A percentile compares a stretch with the other conserved stretches of the same genome.
Evolutionary conservation across 257 asterid species (phyloP).

Genomic region (Cinchona pubescens): DNA sequence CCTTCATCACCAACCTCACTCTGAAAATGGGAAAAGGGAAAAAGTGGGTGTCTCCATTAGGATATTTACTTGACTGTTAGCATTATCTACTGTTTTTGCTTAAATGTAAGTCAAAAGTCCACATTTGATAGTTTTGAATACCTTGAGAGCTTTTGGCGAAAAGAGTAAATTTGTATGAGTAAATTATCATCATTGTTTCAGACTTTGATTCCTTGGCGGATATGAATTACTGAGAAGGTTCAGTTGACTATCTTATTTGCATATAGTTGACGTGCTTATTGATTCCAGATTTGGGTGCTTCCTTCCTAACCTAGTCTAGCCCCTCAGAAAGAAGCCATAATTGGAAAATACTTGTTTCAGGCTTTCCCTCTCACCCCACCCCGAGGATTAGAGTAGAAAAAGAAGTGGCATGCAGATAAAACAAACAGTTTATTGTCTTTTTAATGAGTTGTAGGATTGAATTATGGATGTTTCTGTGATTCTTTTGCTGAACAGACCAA

Average conservation of each 20-base stretch:
- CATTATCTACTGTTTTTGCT: neutral
- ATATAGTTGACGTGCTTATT: neutral
- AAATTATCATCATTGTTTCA: neutral
- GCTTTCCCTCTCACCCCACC: neutral
- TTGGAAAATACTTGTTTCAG: neutral
- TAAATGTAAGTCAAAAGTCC: neutral
- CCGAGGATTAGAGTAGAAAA: no score
- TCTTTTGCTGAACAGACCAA: constrained; percentile 47
- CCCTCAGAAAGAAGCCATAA: neutral
- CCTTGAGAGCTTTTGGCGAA: neutral
- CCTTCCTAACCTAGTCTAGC: neutral
- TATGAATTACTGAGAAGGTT: neutral
- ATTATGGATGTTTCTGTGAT: neutral
- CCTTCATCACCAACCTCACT: neutral
- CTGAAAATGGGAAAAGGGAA: neutral
- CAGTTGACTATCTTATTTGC: constrained; percentile 1
- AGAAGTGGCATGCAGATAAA: neutral
- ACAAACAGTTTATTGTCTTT: neutral
- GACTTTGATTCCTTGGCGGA: neutral
- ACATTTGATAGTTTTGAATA: neutral
- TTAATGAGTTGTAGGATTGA: neutral
- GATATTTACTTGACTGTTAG: neutral
- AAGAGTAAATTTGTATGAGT: neutral
- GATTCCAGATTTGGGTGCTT: neutral
- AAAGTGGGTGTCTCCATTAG: neutral